Evolutionary conservation across 1,284 basidiomycete species (phyloP), one percentile per base, ranked within the genome.

Genomic region (Leccinum idahoense): DNA sequence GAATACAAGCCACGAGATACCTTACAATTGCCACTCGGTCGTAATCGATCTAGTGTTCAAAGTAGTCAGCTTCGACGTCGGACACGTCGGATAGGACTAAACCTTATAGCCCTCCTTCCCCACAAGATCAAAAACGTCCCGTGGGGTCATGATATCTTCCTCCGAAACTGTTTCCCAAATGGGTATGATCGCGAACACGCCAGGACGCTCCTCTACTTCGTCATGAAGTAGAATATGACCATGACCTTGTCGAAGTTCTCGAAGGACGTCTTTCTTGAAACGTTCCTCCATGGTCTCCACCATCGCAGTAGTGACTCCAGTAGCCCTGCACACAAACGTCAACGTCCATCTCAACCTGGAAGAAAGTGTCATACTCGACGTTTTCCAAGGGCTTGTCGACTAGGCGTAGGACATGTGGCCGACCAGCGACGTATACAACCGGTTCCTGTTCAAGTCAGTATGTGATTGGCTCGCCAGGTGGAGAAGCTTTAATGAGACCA

Each of bases 161-260:
- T 94, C 90, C 2, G 84, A 80, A 29, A 96, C 88, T 6, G 84
- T 86, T 76, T 96, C 94, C 96, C 94, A 97, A 57, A 89, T 82
- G 0, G 93, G 92, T 57, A 94, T 87, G 68, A 96, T 90, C 23
- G 88, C 86, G 77, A 96, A 99, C 2, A 87, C 84, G 1, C 96
- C 96, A 1, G 94, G 92, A 35, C 92, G 85, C 64, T 95, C 94
- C 75, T 98, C 95, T 6, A 96, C 85, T 77, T 99, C 97, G 72
- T 99, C 97, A 68, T 99, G 97, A 2, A 96, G 81, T 4, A 99
- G 79, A 44, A 99, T 86, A 35, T 93, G 86, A 2, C 96, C 95
- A 32, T 84, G 78, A n/a, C 88, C 85, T 60, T 81, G 77, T 57
- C 81, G 80, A 32, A 96, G 82, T 76, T 99, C 97, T 2, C 83